Evolutionary conservation across 305 asterid species (phyloP).

Genomic region (Galium porrigens): DNA sequence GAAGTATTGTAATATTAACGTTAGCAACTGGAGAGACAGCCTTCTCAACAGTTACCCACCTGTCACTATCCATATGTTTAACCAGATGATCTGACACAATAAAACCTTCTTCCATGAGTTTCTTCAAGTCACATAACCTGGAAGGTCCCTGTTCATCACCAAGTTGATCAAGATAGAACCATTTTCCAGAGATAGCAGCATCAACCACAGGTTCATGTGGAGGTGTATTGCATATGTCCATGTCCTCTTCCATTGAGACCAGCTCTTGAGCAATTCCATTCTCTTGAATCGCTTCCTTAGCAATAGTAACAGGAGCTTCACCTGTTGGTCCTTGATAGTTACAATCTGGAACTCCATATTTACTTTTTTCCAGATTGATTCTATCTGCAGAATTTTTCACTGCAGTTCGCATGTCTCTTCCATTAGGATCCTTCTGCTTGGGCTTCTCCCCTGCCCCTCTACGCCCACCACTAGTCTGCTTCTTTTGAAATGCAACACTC

Average conservation of each 20-base stretch:
- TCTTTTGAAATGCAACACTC: conserved; percentile 45
- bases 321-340: conserved; percentile 28
- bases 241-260: conserved; percentile 95
- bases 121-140: conserved; percentile 59
- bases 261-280: conserved; percentile 51
- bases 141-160: conserved; percentile 87
- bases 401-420: conserved; percentile 30
- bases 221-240: conserved; percentile 97
- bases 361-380: conserved; percentile 32
- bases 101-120: conserved; percentile 66
- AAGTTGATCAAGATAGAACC: conserved; percentile 70
- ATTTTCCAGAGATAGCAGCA: conserved; percentile 57
- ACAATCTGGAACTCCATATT: conserved; percentile 21
- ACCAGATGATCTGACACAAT: conserved; percentile 85
- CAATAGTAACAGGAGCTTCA: conserved; percentile 28
- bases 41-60: conserved; percentile 93
- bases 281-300: conserved; percentile 39
- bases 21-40: conserved; percentile 82
- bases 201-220: conserved; percentile 59
- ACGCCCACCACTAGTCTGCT: conserved; percentile 31
- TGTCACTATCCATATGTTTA: conserved; percentile 66
- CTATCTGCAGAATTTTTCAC: conserved; percentile 41
- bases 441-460: conserved; percentile 55
- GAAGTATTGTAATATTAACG: conserved; percentile 44
- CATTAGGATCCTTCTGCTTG: conserved; percentile 34